A percentile compares a stretch with the other conserved stretches of the same genome.
These are phyloP conservation scores for Fusarium denticulatum DNA, from an alignment of 2,329 filamentous ascomycete species.

Conservation along the genomic window DNA sequence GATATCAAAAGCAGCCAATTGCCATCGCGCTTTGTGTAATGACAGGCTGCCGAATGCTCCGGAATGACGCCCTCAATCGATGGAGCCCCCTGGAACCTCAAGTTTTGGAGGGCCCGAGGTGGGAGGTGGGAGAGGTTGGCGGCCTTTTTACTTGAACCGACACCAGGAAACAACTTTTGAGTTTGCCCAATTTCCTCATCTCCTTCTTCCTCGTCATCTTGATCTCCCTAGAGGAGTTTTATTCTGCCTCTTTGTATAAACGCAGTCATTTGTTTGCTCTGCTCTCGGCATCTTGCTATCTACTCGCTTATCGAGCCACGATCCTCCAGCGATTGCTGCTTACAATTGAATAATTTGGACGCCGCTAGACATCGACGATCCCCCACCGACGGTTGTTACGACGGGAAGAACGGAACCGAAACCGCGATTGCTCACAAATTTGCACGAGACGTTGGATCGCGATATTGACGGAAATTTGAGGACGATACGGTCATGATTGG, in stretches of 20 bases:
- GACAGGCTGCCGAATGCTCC: conserved; percentile 34
- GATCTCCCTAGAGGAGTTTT: conserved; percentile 15
- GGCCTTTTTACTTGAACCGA: conserved; percentile 7
- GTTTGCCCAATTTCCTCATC: conserved; percentile 9
- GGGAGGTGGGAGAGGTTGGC: background rate
- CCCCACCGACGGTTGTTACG: conserved; percentile 13
- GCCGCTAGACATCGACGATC: conserved; percentile 32
- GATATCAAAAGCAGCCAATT: conserved; percentile 15
- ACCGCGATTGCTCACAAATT: background rate
- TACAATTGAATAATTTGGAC: conserved; percentile 9
- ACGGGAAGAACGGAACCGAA: background rate
- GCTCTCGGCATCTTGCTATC: background rate
- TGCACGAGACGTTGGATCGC: background rate
- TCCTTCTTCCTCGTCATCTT: background rate
- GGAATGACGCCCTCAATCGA: conserved; percentile 30
- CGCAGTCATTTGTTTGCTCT: conserved; percentile 40
- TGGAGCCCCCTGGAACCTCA: conserved; percentile 12
- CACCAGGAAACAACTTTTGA: conserved; percentile 13
- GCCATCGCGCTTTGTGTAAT: conserved; percentile 9
- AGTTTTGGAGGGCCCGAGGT: background rate
- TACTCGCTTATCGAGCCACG: conserved; percentile 33
- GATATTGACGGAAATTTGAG: background rate
- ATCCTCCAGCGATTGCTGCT: background rate
- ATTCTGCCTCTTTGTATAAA: background rate
- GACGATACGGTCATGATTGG: conserved; percentile 33